Conservation (phyloP, 345 rosid species). For the Luvunga scandens region DNA sequence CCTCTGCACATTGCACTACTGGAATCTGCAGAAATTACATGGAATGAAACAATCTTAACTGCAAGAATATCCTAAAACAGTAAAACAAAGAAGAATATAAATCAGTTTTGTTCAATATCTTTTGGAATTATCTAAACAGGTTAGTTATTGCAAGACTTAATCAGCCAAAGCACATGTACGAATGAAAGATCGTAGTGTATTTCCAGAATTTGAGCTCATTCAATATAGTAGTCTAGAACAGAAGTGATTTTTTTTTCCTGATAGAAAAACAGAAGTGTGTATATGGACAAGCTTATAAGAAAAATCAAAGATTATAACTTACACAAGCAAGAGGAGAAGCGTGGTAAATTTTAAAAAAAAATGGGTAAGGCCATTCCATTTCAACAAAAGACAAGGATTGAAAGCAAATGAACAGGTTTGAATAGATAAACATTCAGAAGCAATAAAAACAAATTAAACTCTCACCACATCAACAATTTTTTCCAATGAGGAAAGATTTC, state of each 20-base stretch:
- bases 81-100: neutral
- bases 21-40: slow-evolving; percentile 54
- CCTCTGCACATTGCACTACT: slow-evolving; percentile 60
- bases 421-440: neutral
- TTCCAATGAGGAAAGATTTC: slow-evolving; percentile 33
- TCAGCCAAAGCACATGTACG: neutral
- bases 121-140: neutral
- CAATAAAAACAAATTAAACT: neutral
- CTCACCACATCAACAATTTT: slow-evolving; percentile 74
- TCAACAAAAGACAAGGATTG: neutral
- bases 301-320: neutral
- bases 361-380: no score
- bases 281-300: neutral
- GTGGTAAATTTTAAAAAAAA: no score
- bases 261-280: no score
- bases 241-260: no score
- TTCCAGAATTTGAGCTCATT: neutral
- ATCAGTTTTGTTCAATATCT: neutral
- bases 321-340: neutral
- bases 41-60: slow-evolving; percentile 3
- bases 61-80: neutral
- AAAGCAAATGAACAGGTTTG: neutral
- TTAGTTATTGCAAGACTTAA: neutral
- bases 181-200: neutral
- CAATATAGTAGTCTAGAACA: neutral